Base-by-base conservation (phyloP, 1,284 basidiomycete species). In the Malassezia caprae region DNA sequence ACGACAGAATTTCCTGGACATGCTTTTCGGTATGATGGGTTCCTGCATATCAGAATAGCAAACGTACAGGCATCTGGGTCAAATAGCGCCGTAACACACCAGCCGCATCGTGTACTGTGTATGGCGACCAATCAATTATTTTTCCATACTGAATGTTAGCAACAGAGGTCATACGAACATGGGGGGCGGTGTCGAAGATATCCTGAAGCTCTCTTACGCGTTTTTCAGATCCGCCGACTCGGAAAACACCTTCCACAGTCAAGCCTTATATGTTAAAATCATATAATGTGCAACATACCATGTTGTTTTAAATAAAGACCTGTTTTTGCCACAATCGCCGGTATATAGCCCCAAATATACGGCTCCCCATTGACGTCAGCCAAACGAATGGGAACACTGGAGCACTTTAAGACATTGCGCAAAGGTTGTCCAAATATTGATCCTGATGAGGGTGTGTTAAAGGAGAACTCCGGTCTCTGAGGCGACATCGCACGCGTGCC, bases 261-360 rank as follows among this genome's bases (percentile, higher is more conserved):
- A 39, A 39, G 13, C 37, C 37, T 39, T 17, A 21, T 5, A 3
- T 12, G 19, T 39, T 39, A 39, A 15, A 39, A 89, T 94, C 21
- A 89, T 89, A 88, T 13, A 27, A 30, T 17, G 12, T 21, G 4
- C 6, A 12, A 53, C 53, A 43, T 45, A 54, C 56, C 69, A 47
- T 73, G 68, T 51, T 72, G 69, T 48, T 74, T 74, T 48, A 74
- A 51, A 50, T 55, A 61, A 17, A 81, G 84, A 70, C 72, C 89
- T 84, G 90, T 94, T 76, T 96, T 94, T 53, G 91, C 94, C 32
- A 98, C 91, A 53, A 96, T 88, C 51, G 96, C 87, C 8, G 94
- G 93, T 40, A 98, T 88, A 73, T 87, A 89, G 2, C 93, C 78
- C 72, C 69, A 76, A 19, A 75, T 67, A 49, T 74, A 72, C 51